A percentile compares a stretch with the other conserved stretches of the same genome.
phyloP scores from a whole-genome alignment of 495 filamentous ascomycete genomes.

The Hypoxylon lenormandii region DNA sequence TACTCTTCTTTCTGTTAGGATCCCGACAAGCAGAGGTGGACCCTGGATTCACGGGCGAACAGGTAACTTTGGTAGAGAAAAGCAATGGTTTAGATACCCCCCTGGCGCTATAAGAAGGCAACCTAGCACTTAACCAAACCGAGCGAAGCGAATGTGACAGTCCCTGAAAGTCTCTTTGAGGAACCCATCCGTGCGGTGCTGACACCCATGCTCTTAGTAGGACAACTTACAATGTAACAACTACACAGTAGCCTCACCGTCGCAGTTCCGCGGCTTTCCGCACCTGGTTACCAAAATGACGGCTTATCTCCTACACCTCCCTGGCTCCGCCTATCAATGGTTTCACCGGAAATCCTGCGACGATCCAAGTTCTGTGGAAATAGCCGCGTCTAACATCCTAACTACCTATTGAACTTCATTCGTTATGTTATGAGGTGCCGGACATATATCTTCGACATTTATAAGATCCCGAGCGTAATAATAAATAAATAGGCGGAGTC shows the following conservation, averaged over 20 bases:
- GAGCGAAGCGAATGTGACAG: conserved; percentile 22
- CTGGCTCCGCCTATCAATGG: too few relatives aligned
- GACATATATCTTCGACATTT: too few relatives aligned
- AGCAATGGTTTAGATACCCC: conserved; percentile 24
- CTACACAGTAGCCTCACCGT: conserved; percentile 20
- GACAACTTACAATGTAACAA: conserved; percentile 15
- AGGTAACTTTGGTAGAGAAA: not conserved
- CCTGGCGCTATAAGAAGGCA: not conserved
- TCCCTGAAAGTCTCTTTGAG: not conserved
- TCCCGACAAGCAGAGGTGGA: not conserved
- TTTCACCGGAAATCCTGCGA: conserved; percentile 13
- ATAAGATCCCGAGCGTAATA: too few relatives aligned
- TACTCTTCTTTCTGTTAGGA: too few relatives aligned
- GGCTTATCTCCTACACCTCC: too few relatives aligned
- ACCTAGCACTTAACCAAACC: conserved; percentile 12
- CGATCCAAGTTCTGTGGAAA: conserved; percentile 10
- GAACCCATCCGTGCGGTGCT: conserved; percentile 34
- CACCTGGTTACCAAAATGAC: too few relatives aligned
- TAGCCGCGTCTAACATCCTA: conserved; percentile 17
- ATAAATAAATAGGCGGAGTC: too few relatives aligned
- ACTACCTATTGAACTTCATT: not conserved
- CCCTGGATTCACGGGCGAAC: too few relatives aligned
- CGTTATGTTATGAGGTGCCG: too few relatives aligned
- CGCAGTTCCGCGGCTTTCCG: conserved; percentile 12
- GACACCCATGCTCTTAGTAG: conserved; percentile 16